Conservation (phyloP, 116 monocot genomes). For the Posidonia oceanica region DNA sequence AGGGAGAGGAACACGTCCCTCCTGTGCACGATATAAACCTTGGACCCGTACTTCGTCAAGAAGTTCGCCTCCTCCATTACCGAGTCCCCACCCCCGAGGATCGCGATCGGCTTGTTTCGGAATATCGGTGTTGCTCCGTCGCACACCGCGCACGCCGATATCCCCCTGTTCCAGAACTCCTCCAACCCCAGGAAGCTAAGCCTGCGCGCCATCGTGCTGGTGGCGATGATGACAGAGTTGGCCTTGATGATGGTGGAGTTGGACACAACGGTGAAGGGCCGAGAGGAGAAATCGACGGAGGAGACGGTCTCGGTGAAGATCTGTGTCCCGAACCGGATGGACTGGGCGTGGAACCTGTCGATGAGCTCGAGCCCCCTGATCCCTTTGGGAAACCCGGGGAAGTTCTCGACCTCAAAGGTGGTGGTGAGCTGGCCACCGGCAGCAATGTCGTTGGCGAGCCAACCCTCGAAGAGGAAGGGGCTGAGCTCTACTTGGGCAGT, state of each 20-base stretch:
- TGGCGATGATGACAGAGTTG: conserved; percentile 66
- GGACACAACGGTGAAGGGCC: too few species aligned
- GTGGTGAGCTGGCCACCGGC: conserved; percentile 88
- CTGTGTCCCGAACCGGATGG: too few species aligned
- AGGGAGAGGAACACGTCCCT: too few species aligned
- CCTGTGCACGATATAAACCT: too few species aligned
- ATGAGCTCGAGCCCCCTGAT: conserved; percentile 69
- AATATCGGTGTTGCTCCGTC: conserved; percentile 90
- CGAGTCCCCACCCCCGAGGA: conserved; percentile 83
- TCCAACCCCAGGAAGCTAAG: conserved; percentile 54
- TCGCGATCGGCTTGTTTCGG: conserved; percentile 54
- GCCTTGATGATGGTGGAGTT: conserved; percentile 41
- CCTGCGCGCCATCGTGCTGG: conserved; percentile 78
- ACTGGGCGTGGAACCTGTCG: conserved; percentile 65
- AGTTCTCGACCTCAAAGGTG: conserved; percentile 96
- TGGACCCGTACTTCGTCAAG: too few species aligned
- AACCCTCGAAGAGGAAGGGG: conserved; percentile 78
- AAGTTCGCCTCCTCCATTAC: too few species aligned
- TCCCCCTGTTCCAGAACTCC: conserved; percentile 82
- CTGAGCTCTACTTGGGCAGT: conserved; percentile 76
- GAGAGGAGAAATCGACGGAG: too few species aligned
- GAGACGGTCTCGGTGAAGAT: too few species aligned
- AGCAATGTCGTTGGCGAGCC: conserved; percentile 83
- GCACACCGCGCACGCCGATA: conserved; percentile 88
- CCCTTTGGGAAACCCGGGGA: conserved; percentile 83